These are phyloP conservation scores for Patellifolia procumbens DNA, from an alignment of 179 eudicot genomes.

Conservation along the genomic window DNA sequence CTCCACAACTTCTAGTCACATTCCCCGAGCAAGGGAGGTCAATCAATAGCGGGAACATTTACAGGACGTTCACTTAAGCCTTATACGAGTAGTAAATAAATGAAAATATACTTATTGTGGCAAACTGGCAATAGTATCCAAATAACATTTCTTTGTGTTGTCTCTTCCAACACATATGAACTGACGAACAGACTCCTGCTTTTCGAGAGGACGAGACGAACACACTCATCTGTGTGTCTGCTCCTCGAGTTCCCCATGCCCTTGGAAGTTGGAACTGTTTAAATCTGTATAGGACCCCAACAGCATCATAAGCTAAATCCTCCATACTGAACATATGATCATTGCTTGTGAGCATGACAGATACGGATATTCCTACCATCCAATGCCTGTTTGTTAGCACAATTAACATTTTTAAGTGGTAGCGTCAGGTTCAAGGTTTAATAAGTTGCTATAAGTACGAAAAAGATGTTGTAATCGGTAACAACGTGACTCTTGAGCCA, in stretches of 20 bases:
- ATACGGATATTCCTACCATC: conserved; percentile 68
- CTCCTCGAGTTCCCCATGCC: background rate
- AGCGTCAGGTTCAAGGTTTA: background rate
- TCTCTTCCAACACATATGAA: background rate
- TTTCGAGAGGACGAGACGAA: too few relatives aligned
- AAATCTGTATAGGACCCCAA: too few relatives aligned
- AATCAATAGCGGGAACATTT: too few relatives aligned
- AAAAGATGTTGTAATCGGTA: background rate
- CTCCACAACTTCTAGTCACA: too few relatives aligned
- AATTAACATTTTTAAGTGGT: background rate
- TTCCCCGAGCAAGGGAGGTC: too few relatives aligned
- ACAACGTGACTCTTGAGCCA: background rate
- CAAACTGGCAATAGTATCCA: too few relatives aligned
- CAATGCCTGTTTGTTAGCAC: conserved; percentile 36
- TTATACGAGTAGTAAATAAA: too few relatives aligned
- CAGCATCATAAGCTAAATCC: too few relatives aligned
- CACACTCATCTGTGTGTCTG: too few relatives aligned
- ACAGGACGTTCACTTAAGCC: too few relatives aligned
- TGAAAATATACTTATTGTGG: too few relatives aligned
- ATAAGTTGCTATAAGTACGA: background rate
- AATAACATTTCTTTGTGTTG: background rate
- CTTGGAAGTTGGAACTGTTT: too few relatives aligned
- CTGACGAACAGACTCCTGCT: background rate
- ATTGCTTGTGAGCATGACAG: conserved; percentile 44
- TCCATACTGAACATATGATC: conserved; percentile 11